Percentiles rank a stretch among this genome's conserved stretches.
Conservation (phyloP, 1,284 basidiomycete genomes). For the Leccinum laetum region DNA sequence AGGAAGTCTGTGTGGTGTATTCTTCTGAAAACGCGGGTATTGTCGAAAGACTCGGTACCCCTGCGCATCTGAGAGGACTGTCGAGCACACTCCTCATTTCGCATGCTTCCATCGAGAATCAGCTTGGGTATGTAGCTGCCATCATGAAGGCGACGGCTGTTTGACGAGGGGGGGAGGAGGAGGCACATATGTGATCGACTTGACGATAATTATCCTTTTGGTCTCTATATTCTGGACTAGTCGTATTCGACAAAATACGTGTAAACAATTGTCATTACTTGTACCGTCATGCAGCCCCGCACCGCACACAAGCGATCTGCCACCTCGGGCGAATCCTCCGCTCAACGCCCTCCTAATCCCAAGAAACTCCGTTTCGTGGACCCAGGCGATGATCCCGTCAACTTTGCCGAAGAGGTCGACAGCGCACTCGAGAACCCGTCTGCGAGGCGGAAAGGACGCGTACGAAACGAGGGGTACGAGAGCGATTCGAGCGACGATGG, state of each 20-base stretch:
- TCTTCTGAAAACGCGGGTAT: constrained; percentile 46
- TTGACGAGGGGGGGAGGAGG: not conserved
- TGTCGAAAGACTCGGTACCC: constrained; percentile 42
- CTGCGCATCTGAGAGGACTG: constrained; percentile 33
- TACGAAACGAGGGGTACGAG: constrained; percentile 89
- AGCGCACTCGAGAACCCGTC: constrained; percentile 65
- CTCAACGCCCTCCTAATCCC: constrained; percentile 23
- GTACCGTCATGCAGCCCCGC: constrained; percentile 45
- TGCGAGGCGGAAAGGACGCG: constrained; percentile 58
- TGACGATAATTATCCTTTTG: not conserved
- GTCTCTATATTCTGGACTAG: constrained; percentile 6
- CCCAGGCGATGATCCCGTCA: constrained; percentile 68
- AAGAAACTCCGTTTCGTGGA: constrained; percentile 87
- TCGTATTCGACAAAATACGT: constrained; percentile 19
- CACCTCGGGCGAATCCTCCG: constrained; percentile 39
- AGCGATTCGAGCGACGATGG: constrained; percentile 94
- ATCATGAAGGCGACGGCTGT: constrained; percentile 25
- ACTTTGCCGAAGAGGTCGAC: constrained; percentile 77
- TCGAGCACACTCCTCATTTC: constrained; percentile 35
- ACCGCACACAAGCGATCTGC: constrained; percentile 60
- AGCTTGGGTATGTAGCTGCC: constrained; percentile 35
- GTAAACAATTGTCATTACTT: constrained; percentile 15
- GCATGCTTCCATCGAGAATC: constrained; percentile 34
- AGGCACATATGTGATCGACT: not conserved
- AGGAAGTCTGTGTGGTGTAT: constrained; percentile 51